Base-by-base conservation (phyloP, 805 yeast genomes). In the Blastobotrys muscicola region DNA sequence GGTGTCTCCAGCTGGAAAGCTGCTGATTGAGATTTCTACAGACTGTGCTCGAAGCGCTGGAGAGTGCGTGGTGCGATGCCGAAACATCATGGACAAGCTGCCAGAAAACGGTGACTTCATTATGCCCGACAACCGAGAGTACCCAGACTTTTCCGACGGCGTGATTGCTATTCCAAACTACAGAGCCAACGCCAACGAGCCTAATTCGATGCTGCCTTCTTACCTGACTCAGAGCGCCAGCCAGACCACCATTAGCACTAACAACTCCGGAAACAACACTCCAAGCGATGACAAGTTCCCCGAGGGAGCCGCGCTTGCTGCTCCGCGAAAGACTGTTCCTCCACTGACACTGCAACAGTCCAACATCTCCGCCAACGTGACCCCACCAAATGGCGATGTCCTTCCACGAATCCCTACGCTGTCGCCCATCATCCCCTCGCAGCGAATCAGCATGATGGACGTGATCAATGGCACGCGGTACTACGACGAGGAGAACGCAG, bases 1-100 rank as follows among this genome's bases (percentile, higher is more conserved):
- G 36, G 36, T 13, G 23, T 42, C 38, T 29, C 44, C 55, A 10
- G 47, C 55, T n/a, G 56, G 56, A 5, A 33, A 34, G 36, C 47
- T 48, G 32, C 49, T 62, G 35, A 50, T 51, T 9, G 47, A 41
- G 6, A 52, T 53, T 9, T 66, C 66, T 5, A 50, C 55, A 26
- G 57, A 54, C 31, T 64, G 68, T 44, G 51, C 56, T 14, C 50
- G 61, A 16, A 46, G 60, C n/a, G 59, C 66, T 3, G 56, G 58
- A 6, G 59, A 56, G 39, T 62, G 66, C 43, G 56, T 60, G 15
- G 62, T 59, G 2, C 49, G 60, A 36, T 55, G 55, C 41, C 45
- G 54, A 38, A 30, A 45, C 29, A 52, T 56, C 10, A 41, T 64
- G 12, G 53, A 50, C 33, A 40, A 44, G 26, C 47, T 54, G 20